A percentile compares a stretch with the other conserved stretches of the same genome.
Conservation (phyloP, 2,329 filamentous ascomycete species). For the Ramichloridium luteum region DNA sequence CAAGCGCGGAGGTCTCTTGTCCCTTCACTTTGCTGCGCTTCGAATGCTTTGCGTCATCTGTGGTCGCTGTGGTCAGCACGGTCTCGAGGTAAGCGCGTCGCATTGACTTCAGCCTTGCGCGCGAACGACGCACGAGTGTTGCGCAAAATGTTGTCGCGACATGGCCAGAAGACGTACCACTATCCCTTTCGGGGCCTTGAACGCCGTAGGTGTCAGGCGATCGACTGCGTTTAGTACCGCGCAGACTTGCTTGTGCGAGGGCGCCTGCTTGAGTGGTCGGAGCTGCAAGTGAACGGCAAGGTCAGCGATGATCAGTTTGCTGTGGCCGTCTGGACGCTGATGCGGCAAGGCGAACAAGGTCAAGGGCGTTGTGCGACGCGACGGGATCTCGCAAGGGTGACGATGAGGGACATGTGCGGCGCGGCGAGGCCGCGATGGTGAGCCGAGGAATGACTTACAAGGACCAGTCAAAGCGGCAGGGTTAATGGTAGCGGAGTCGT, state of each 20-base stretch:
- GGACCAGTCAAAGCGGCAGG: constrained; percentile 72
- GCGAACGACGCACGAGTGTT: constrained; percentile 1
- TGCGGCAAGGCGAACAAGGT: constrained; percentile 9
- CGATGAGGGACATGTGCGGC: constrained; percentile 3
- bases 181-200: constrained; percentile 42
- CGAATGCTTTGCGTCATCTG: constrained; percentile 35
- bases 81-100: not conserved
- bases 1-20: constrained; percentile 11
- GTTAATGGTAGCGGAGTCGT: constrained; percentile 82
- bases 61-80: constrained; percentile 13
- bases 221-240: constrained; percentile 68
- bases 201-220: constrained; percentile 52
- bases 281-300: constrained; percentile 24
- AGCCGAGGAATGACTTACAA: constrained; percentile 39
- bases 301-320: constrained; percentile 24
- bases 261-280: constrained; percentile 34
- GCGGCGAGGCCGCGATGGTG: constrained; percentile 1
- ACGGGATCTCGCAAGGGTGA: too few species aligned
- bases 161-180: constrained; percentile 51
- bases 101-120: not conserved
- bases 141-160: constrained; percentile 12
- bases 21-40: constrained; percentile 32
- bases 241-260: constrained; percentile 40
- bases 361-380: constrained; percentile 11
- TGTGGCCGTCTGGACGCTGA: constrained; percentile 3